phyloP scores from a whole-genome alignment of 75 land plant genomes.

The Larix kaempferi region DNA sequence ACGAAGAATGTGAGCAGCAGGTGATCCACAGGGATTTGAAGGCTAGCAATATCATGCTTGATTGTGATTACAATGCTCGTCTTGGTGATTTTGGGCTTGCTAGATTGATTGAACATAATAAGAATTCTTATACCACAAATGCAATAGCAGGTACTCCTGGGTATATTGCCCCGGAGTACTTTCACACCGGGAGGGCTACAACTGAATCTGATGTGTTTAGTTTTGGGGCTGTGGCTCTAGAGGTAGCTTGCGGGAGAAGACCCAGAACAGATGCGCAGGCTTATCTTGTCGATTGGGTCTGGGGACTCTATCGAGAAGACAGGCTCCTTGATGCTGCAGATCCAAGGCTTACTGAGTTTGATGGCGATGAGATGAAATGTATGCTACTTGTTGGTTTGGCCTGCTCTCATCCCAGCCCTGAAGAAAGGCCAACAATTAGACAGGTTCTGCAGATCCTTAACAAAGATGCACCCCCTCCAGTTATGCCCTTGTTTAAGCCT shows the following conservation, averaged over 20 bases:
- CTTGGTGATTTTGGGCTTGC: slow-evolving; percentile 24
- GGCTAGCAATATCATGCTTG: slow-evolving; percentile 22
- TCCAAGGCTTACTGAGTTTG: neutral
- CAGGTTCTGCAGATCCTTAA: slow-evolving; percentile 11
- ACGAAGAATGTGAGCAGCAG: slow-evolving; percentile 47
- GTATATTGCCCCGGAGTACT: slow-evolving; percentile 23
- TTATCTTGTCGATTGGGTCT: slow-evolving; percentile 21
- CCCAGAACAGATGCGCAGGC: neutral
- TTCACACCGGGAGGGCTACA: slow-evolving; percentile 17
- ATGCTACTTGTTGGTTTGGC: slow-evolving; percentile 12
- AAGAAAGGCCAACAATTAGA: slow-evolving; percentile 14
- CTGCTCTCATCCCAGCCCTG: slow-evolving; percentile 19
- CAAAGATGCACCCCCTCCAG: slow-evolving; percentile 5
- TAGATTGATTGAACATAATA: slow-evolving; percentile 14
- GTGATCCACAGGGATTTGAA: slow-evolving; percentile 24
- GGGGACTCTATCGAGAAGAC: slow-evolving; percentile 12
- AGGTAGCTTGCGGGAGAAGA: slow-evolving; percentile 18
- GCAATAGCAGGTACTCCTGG: slow-evolving; percentile 18
- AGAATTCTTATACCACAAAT: slow-evolving; percentile 12
- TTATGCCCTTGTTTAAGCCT: slow-evolving; percentile 11
- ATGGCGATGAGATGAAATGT: slow-evolving; percentile 11
- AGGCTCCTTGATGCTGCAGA: slow-evolving; percentile 14
- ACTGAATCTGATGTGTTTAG: slow-evolving; percentile 19
- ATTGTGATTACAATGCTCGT: slow-evolving; percentile 17
- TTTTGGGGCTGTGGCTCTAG: slow-evolving; percentile 21